Base-by-base conservation (phyloP, 768 basidiomycete genomes). In the Macrolepiota fuliginosa region DNA sequence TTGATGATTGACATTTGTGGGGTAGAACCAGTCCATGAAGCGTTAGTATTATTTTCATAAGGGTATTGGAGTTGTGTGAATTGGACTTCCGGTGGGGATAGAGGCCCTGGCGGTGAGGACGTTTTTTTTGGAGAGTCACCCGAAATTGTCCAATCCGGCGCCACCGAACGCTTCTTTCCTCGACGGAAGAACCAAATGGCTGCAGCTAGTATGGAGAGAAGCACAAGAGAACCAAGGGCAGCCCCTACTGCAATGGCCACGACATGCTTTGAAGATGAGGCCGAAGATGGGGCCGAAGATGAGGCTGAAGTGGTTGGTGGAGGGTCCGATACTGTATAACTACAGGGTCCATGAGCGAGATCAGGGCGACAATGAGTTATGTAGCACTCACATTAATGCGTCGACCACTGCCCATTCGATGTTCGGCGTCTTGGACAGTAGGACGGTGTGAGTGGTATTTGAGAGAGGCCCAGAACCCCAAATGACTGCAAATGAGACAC, bases 361-460 rank as follows among this genome's bases (percentile, higher is more conserved):
- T 1, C 19, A 5, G 25, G 32, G 15, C 9, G 12, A 19, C 47
- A 36, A 17, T 11, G 9, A 24, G 12, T 17, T 4, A 25, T n/a
- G 7, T 13, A 17, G 2, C 9, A 69, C 73, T 63, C 62, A 79
- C 79, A 77, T 72, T 24, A 80, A 55, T 5, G 70, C 72, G 66
- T 80, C 78, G 11, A 80, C 74, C 11, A 79, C 65, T 9, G 68
- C 74, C 53, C 68, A 79, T 11, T 71, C 65, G 58, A 76, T 71
- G 6, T 71, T 71, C 1, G 64, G 47, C 24, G 72, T 74, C n/a
- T 76, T 73, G 1, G 75, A 78, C 24, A 80, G 69, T n/a, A 69
- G 64, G n/a, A 80, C 67, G 2, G 67, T 76, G 64, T 80, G 79
- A 39, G 65, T 62, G 10, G 68, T 69, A 50, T 79, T 73, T 17